Evolutionary conservation across 2,329 filamentous ascomycete species (phyloP).

Genomic region (Bipolaris bicolor): DNA sequence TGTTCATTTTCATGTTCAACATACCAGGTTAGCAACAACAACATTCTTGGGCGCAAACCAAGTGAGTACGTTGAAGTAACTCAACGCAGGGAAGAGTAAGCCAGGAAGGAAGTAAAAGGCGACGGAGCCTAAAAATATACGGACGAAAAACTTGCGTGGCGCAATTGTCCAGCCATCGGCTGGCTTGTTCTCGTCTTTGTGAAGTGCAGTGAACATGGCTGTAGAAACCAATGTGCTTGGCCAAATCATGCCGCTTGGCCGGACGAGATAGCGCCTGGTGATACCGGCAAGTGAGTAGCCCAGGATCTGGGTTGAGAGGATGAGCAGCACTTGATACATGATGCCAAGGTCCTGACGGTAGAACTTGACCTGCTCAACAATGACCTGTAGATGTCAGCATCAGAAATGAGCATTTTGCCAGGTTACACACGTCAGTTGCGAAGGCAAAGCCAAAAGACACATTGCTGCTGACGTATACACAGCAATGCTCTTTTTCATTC

Average conservation of each 20-base stretch:
- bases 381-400: constrained; percentile 59
- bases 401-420: neutral
- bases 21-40: constrained; percentile 77
- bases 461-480: constrained; percentile 88
- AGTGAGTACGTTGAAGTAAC: constrained; percentile 87
- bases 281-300: constrained; percentile 87
- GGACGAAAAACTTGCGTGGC: constrained; percentile 82
- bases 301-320: constrained; percentile 83
- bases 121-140: constrained; percentile 73
- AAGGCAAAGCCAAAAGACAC: constrained; percentile 90
- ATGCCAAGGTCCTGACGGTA: constrained; percentile 82
- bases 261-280: constrained; percentile 79
- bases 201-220: constrained; percentile 85
- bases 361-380: constrained; percentile 88
- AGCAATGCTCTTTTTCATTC: constrained; percentile 90
- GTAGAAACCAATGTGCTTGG: constrained; percentile 86
- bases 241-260: constrained; percentile 91
- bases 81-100: constrained; percentile 80
- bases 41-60: constrained; percentile 88
- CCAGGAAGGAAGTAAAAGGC: constrained; percentile 86
- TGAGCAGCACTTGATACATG: constrained; percentile 79
- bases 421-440: constrained; percentile 70
- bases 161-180: constrained; percentile 84
- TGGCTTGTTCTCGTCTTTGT: constrained; percentile 81
- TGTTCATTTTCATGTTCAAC: constrained; percentile 14